Base-by-base conservation (phyloP, 73 alveolate genomes). In the Halteria grandinella region DNA sequence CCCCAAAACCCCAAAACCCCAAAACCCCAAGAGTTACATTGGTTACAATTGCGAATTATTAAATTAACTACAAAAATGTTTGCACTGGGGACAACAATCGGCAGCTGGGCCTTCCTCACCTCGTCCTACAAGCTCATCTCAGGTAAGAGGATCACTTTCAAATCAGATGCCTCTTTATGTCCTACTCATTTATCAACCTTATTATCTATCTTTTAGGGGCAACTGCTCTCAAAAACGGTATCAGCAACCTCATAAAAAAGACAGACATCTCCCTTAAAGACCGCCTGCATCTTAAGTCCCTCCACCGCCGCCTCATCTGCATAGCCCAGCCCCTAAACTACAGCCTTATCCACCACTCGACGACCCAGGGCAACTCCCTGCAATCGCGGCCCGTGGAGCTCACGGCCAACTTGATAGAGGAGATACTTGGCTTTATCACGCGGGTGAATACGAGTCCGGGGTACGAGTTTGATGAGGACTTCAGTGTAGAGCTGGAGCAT, bases 71-170 rank as follows among this genome's bases (percentile, higher is more conserved):
- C 18, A 21, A 66, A 44, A 20, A 66, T 66, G 81, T 44, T 66
- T 25, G 14, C 81, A 66, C n/a, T 66, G 4, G 81, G 81, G 1
- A n/a, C n/a, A n/a, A n/a, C n/a, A n/a, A n/a, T n/a, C n/a, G n/a
- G n/a, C n/a, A 52, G 81, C 17, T 66, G 81, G 81, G 81, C 81
- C n/a, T 45, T 66, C 32, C 54, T 66, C 12, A 57, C 63, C 54
- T 66, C 81, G 24, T 25, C 69, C 32, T 66, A 66, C 32, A 44
- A 66, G 21, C 41, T 66, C 24, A 6, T 44, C 34, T 5, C 64
- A 11, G 51, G 81, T 66, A 66, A n/a, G n/a, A n/a, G n/a, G n/a
- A n/a, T n/a, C n/a, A n/a, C n/a, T n/a, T n/a, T n/a, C n/a, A n/a
- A 11, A 11, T 47, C 57, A 8, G 49, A 37, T 10, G 57, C 57